These are phyloP conservation scores for Phytopythium vexans DNA, from an alignment of 352 stramenopile genomes.

Conservation along the genomic window DNA sequence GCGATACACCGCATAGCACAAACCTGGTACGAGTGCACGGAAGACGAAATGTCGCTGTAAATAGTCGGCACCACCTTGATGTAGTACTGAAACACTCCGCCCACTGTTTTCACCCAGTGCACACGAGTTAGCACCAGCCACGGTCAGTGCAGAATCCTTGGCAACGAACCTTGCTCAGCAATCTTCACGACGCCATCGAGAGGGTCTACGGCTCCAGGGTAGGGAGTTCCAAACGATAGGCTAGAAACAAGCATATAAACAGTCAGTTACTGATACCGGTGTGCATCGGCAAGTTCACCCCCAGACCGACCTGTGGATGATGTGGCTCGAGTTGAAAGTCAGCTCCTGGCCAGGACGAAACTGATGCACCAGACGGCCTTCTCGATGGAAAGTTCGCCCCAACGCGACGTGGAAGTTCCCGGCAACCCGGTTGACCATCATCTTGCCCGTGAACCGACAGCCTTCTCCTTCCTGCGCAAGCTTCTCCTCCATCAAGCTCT, in stretches of 20 bases:
- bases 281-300: background rate
- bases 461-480: conserved; percentile 77
- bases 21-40: conserved; percentile 72
- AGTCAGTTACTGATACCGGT: background rate
- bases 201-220: conserved; percentile 29
- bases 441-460: conserved; percentile 74
- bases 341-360: conserved; percentile 77
- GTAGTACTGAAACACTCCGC: conserved; percentile 85
- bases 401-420: conserved; percentile 86
- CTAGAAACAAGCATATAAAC: conserved; percentile 6
- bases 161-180: conserved; percentile 31
- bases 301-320: conserved; percentile 52
- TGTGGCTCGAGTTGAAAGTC: conserved; percentile 76
- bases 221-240: conserved; percentile 67
- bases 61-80: conserved; percentile 88
- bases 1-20: background rate
- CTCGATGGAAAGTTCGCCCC: conserved; percentile 74
- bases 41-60: conserved; percentile 70
- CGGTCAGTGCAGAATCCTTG: background rate
- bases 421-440: conserved; percentile 83
- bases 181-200: conserved; percentile 62
- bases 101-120: conserved; percentile 25
- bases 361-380: conserved; percentile 78
- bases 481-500: conserved; percentile 58
- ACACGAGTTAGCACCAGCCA: conserved; percentile 1